Conservation (phyloP, 257 asterid genomes). For the Solanum boliviense region DNA sequence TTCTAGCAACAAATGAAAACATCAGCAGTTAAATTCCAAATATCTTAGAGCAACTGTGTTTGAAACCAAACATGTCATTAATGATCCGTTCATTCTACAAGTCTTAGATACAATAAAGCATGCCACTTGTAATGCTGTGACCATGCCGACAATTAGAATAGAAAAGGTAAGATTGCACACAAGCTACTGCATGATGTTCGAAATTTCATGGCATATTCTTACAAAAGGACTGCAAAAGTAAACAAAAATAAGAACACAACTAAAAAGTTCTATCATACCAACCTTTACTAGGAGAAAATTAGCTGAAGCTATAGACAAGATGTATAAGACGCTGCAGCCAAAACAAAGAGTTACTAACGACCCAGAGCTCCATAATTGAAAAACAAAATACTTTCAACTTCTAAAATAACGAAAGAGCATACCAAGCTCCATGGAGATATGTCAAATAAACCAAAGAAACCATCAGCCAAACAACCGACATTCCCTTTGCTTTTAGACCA, state of each 20-base stretch:
- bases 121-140: not conserved
- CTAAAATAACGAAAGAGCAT: conserved; percentile 3
- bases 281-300: conserved; percentile 89
- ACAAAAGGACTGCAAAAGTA: not conserved
- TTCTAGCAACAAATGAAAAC: not conserved
- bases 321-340: conserved; percentile 55
- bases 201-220: not conserved
- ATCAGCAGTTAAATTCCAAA: not conserved
- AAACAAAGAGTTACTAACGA: not conserved
- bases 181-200: not conserved
- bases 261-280: conserved; percentile 13
- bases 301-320: conserved; percentile 60
- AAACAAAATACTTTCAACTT: not conserved
- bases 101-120: not conserved
- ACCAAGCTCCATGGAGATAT: conserved; percentile 93
- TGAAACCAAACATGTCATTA: not conserved
- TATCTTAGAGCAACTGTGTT: not conserved
- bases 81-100: not conserved
- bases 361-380: not conserved
- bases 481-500: conserved; percentile 65
- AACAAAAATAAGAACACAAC: not conserved
- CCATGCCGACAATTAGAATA: not conserved
- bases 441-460: conserved; percentile 56
- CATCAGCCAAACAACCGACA: conserved; percentile 69
- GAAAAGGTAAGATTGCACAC: not conserved